Percentiles rank a stretch among this genome's conserved stretches.
Conservation (phyloP, 495 filamentous ascomycete species). For the Lasiosphaeria hispida region DNA sequence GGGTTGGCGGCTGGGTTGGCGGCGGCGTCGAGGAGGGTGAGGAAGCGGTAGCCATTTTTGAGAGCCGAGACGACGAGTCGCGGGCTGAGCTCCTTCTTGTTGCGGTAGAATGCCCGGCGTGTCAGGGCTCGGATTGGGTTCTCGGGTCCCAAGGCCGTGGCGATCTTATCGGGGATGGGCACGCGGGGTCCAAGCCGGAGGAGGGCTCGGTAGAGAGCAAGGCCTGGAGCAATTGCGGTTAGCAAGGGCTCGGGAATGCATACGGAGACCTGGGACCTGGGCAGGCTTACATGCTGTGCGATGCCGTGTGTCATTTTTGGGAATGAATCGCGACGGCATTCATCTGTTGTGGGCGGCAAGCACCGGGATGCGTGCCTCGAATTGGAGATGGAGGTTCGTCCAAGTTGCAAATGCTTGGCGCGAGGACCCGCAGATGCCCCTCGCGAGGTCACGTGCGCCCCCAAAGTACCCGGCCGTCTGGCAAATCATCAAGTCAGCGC, state of each 20-base stretch:
- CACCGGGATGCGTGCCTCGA: neutral
- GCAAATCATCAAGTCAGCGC: neutral
- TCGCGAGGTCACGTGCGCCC: slow-evolving; percentile 27
- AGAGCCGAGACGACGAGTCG: slow-evolving; percentile 54
- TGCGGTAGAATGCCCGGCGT: slow-evolving; percentile 57
- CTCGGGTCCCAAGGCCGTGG: slow-evolving; percentile 38
- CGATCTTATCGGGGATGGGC: slow-evolving; percentile 43
- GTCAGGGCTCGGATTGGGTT: slow-evolving; percentile 43
- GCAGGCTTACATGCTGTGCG: slow-evolving; percentile 60
- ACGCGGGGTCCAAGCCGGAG: slow-evolving; percentile 57
- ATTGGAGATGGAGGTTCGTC: neutral
- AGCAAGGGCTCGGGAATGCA: neutral
- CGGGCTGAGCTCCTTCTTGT: slow-evolving; percentile 52
- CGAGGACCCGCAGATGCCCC: neutral
- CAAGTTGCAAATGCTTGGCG: neutral
- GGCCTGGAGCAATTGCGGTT: slow-evolving; percentile 43
- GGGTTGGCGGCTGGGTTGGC: slow-evolving; percentile 9
- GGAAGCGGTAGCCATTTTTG: slow-evolving; percentile 58
- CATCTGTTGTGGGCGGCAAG: slow-evolving; percentile 21
- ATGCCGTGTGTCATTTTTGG: slow-evolving; percentile 52
- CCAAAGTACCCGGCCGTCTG: neutral
- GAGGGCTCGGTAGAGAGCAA: slow-evolving; percentile 72
- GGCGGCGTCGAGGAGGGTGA: slow-evolving; percentile 25
- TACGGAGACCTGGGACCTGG: neutral
- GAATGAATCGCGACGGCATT: slow-evolving; percentile 45